Percentiles rank a stretch among this genome's conserved stretches.
phyloP scores from a whole-genome alignment of 345 rosid species.

The Cardiospermum halicacabum region DNA sequence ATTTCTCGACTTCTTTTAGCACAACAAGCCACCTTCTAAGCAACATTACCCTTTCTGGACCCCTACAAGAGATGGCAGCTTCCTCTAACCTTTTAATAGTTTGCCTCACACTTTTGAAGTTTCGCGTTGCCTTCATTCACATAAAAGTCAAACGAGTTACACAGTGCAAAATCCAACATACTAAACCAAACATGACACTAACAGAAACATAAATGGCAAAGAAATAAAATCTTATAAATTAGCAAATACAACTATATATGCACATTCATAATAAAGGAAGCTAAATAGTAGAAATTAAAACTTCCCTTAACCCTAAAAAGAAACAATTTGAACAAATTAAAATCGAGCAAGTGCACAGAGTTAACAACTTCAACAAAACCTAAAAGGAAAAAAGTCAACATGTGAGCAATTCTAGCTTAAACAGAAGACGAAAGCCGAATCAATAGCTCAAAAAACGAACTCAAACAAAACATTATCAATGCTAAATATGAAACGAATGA shows the following conservation, averaged over 20 bases:
- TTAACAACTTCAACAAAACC: background rate
- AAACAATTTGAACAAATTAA: background rate
- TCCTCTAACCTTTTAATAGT: slow-evolving; percentile 84
- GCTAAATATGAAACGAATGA: background rate
- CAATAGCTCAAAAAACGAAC: background rate
- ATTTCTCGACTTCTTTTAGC: slow-evolving; percentile 65
- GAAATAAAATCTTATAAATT: background rate
- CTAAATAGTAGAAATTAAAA: background rate
- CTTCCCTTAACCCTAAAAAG: background rate
- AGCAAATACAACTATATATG: background rate
- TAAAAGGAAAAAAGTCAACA: background rate
- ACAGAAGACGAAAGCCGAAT: background rate
- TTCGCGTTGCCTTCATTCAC: slow-evolving; percentile 51
- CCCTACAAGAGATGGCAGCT: slow-evolving; percentile 71
- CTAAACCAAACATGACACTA: background rate
- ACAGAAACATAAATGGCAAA: background rate
- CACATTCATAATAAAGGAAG: no score
- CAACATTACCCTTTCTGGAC: slow-evolving; percentile 68
- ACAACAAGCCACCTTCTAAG: slow-evolving; percentile 75
- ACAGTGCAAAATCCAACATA: background rate
- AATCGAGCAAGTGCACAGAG: background rate
- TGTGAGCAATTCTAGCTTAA: slow-evolving; percentile 4
- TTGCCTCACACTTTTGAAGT: slow-evolving; percentile 55
- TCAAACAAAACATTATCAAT: background rate
- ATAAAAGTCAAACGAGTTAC: slow-evolving; percentile 15